Conservation (phyloP, 345 rosid species). For the Erucastrum elatum region DNA sequence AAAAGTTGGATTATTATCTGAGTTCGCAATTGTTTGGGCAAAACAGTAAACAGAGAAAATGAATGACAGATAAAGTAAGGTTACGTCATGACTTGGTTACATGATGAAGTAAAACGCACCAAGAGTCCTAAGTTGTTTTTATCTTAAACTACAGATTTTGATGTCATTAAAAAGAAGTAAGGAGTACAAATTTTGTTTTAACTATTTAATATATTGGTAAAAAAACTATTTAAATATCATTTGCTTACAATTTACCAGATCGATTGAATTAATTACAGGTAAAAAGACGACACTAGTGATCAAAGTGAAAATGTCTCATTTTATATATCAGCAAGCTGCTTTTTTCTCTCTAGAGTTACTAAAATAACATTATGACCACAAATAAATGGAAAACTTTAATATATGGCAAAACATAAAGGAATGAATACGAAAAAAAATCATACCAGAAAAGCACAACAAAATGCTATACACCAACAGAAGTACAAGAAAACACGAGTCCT, state of each 20-base stretch:
- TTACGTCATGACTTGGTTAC: not conserved
- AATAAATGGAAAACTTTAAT: slow-evolving; percentile 22
- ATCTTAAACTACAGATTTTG: not conserved
- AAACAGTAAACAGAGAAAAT: not conserved
- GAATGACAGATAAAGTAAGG: not conserved
- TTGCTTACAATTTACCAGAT: not conserved
- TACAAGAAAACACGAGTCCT: slow-evolving; percentile 16
- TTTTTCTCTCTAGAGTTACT: not conserved
- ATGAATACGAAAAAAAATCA: slow-evolving; percentile 35
- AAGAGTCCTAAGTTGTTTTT: not conserved
- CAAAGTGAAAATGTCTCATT: not conserved
- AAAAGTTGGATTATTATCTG: not conserved
- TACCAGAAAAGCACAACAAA: slow-evolving; percentile 49
- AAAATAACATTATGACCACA: slow-evolving; percentile 20
- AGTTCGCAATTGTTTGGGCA: not conserved
- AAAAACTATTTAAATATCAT: not conserved
- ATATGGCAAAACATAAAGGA: slow-evolving; percentile 18
- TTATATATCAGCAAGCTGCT: slow-evolving; percentile 4
- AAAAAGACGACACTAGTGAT: not conserved
- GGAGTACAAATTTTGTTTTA: not conserved
- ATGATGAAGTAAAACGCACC: not conserved
- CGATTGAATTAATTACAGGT: not conserved
- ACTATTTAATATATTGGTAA: not conserved
- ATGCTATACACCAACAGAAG: slow-evolving; percentile 55
- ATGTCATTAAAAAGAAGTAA: not conserved